Percentiles rank a stretch among this genome's conserved stretches.
phyloP scores from a whole-genome alignment of 2,329 filamentous ascomycete genomes.

The Fusarium sp. region DNA sequence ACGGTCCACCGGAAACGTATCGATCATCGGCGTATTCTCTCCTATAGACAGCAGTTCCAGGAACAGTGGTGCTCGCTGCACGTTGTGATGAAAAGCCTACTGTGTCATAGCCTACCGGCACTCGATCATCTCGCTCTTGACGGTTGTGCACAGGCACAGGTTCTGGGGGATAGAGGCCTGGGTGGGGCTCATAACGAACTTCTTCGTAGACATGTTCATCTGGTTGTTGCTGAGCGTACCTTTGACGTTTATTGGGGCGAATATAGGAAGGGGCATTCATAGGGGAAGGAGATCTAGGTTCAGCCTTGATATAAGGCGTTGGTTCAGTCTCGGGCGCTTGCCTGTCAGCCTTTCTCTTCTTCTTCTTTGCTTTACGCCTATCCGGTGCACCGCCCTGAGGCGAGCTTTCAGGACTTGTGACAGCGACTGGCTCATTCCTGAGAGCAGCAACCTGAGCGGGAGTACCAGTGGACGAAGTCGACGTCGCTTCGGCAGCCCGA shows the following conservation, averaged over 20 bases:
- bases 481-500: conserved; percentile 19
- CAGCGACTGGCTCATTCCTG: conserved; percentile 58
- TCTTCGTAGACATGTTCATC: conserved; percentile 47
- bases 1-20: conserved; percentile 42
- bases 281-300: conserved; percentile 72
- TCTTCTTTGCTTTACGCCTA: conserved; percentile 61
- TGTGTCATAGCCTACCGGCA: conserved; percentile 49
- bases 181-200: conserved; percentile 54
- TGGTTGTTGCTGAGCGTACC: conserved; percentile 55
- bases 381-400: conserved; percentile 60
- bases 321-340: conserved; percentile 57
- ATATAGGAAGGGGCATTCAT: conserved; percentile 61
- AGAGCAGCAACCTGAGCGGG: conserved; percentile 66
- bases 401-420: conserved; percentile 69
- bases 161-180: conserved; percentile 48
- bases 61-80: conserved; percentile 37
- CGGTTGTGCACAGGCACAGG: conserved; percentile 46
- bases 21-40: conserved; percentile 48
- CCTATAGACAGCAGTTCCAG: conserved; percentile 45
- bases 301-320: conserved; percentile 68
- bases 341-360: conserved; percentile 63
- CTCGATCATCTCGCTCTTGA: conserved; percentile 44
- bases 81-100: conserved; percentile 37
- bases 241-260: conserved; percentile 66
- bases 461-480: conserved; percentile 40